Evolutionary conservation across 2,329 filamentous ascomycete species (phyloP).

Genomic region (Arachnomyces sp.): DNA sequence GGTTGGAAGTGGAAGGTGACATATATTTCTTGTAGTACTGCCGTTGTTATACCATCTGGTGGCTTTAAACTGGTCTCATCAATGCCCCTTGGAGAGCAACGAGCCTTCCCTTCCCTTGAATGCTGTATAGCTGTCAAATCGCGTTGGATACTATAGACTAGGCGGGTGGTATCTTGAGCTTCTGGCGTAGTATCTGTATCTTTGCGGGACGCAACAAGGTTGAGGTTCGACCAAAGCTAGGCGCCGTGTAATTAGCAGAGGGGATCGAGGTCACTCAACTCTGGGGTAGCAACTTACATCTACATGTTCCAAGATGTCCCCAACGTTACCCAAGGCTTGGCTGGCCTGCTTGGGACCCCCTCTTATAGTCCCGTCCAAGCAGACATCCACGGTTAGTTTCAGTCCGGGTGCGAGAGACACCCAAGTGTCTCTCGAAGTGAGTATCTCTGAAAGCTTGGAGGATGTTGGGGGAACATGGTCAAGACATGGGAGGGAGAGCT

Average conservation of each 20-base stretch:
- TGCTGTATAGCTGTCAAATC: not conserved
- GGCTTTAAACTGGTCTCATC: slow-evolving; percentile 6
- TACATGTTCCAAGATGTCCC: slow-evolving; percentile 17
- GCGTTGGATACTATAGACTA: not conserved
- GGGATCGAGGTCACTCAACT: not conserved
- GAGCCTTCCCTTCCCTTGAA: not conserved
- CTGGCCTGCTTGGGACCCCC: slow-evolving; percentile 7
- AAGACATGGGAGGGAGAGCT: too few species aligned
- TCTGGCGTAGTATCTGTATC: not conserved
- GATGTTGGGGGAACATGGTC: too few species aligned
- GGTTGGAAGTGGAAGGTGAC: slow-evolving; percentile 6
- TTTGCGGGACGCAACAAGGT: slow-evolving; percentile 13
- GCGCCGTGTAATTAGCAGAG: not conserved
- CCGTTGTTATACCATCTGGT: slow-evolving; percentile 6
- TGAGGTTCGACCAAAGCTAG: slow-evolving; percentile 27
- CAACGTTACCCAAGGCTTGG: slow-evolving; percentile 10
- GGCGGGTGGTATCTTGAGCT: slow-evolving; percentile 1
- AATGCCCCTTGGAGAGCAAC: not conserved
- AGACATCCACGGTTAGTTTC: slow-evolving; percentile 19
- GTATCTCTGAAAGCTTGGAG: not conserved
- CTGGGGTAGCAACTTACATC: slow-evolving; percentile 18
- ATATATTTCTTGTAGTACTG: slow-evolving; percentile 6
- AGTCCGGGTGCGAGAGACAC: slow-evolving; percentile 21
- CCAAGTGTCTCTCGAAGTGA: slow-evolving; percentile 18
- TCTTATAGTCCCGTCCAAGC: slow-evolving; percentile 5